Base-by-base conservation (phyloP, 768 basidiomycete genomes). In the Pulveroboletus sp. region DNA sequence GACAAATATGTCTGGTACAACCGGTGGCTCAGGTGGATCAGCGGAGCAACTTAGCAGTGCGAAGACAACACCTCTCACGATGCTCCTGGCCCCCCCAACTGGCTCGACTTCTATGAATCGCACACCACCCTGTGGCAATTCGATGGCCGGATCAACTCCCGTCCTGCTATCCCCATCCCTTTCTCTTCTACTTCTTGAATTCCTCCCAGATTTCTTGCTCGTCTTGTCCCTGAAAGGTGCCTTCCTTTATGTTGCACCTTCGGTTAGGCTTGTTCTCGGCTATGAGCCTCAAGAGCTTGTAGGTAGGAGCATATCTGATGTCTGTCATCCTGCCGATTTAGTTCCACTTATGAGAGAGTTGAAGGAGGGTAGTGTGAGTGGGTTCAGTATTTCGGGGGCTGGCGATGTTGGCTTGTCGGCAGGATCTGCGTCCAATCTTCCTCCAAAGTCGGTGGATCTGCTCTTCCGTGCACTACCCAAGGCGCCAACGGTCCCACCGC, bases 221-320 rank as follows among this genome's bases (percentile, higher is more conserved):
- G 93, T 97, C 47, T 76, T 99, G 36, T 93, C 89, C 3, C 81
- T 96, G 58, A 94, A 97, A 63, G 95, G 95, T 27, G 76, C 79
- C 14, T 93, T 98, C 68, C 82, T 95, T 42, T 99, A 96, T 65
- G 89, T 92, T 45, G 89, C 92, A 0, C 93, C 93, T 1, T 80
- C 86, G 24, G 82, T 95, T 17, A 71, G 78, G 10, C 72, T 79
- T 27, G 81, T 93, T 9, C 76, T 98, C 32, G 94, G 94, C 33
- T 96, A 94, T 70, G 82, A 86, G 24, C 84, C 93, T 2, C 75
- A 81, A 30, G 91, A 95, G 50, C 81, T 98, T 48, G 76, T 90
- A 24, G 90, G 90, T 46, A 82, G 79, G 60, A 77, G 79, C 8
- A 76, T 98, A 46, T 73, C 82, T 10, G 90, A 93, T 61, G 78